A percentile compares a stretch with the other conserved stretches of the same genome.
Evolutionary conservation across 2,329 filamentous ascomycete species (phyloP).

Genomic region (Bipolaris gigantea): DNA sequence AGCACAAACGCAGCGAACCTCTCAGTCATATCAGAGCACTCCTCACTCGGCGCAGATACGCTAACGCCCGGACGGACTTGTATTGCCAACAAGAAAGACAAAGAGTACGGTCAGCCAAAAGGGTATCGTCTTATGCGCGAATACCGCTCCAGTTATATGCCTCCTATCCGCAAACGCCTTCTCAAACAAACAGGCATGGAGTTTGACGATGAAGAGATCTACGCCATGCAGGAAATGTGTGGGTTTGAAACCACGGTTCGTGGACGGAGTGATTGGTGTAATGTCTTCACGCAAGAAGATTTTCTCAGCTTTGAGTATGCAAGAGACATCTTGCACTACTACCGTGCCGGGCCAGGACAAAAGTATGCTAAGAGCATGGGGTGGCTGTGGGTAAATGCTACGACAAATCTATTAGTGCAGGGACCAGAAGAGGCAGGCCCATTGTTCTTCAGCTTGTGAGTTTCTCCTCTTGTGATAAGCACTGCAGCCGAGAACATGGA

Average conservation of each 20-base stretch:
- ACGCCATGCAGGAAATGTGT: slow-evolving; percentile 64
- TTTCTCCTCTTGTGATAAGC: not conserved
- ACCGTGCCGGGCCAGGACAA: slow-evolving; percentile 61
- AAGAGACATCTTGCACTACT: slow-evolving; percentile 61
- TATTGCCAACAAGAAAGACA: slow-evolving; percentile 44
- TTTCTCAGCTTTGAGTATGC: slow-evolving; percentile 62
- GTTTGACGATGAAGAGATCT: slow-evolving; percentile 55
- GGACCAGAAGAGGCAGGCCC: slow-evolving; percentile 47
- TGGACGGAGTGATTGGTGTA: slow-evolving; percentile 59
- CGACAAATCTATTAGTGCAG: slow-evolving; percentile 51
- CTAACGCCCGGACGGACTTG: slow-evolving; percentile 59
- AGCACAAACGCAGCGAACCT: slow-evolving; percentile 41
- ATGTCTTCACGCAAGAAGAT: slow-evolving; percentile 57
- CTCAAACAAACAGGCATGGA: slow-evolving; percentile 47
- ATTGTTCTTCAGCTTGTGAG: slow-evolving; percentile 61
- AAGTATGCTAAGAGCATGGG: slow-evolving; percentile 58
- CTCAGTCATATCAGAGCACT: slow-evolving; percentile 57
- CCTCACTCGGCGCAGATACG: slow-evolving; percentile 56
- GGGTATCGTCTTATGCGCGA: slow-evolving; percentile 52
- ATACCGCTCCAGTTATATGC: slow-evolving; percentile 55
- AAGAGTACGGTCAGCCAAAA: slow-evolving; percentile 52
- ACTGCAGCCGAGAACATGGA: not conserved
- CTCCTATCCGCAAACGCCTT: slow-evolving; percentile 51
- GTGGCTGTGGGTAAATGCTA: slow-evolving; percentile 62
- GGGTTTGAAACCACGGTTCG: slow-evolving; percentile 60